Evolutionary conservation across 2,329 filamentous ascomycete species (phyloP).

Genomic region (Coniella vitis): DNA sequence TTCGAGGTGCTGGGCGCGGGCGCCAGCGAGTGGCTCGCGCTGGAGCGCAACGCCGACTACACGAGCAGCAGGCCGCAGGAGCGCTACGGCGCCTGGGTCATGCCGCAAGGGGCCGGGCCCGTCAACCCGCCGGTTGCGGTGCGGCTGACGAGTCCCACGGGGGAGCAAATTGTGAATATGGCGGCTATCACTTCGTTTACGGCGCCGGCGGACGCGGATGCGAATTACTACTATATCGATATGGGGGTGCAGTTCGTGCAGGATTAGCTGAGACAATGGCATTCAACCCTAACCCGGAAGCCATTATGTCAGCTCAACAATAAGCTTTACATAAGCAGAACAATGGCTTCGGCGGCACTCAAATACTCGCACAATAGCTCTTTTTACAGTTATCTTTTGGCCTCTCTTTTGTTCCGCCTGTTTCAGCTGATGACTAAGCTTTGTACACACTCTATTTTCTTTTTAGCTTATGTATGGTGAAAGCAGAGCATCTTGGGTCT

Average conservation of each 20-base stretch:
- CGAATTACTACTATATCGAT: conserved; percentile 1
- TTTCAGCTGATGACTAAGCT: too few species aligned
- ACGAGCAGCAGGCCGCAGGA: conserved; percentile 2
- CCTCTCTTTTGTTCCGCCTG: too few species aligned
- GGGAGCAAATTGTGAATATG: conserved; percentile 2
- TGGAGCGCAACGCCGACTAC: background rate
- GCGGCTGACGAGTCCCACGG: background rate
- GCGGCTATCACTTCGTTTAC: background rate
- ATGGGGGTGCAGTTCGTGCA: background rate
- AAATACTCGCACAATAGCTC: too few species aligned
- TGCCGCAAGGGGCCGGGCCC: background rate
- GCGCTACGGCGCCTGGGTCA: conserved; percentile 2
- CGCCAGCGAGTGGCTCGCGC: background rate
- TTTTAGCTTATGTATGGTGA: too few species aligned
- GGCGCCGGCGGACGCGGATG: background rate
- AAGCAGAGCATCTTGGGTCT: too few species aligned
- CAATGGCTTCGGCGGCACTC: too few species aligned
- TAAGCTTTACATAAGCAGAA: too few species aligned
- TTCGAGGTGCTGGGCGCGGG: background rate
- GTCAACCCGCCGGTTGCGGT: background rate
- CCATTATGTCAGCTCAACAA: too few species aligned
- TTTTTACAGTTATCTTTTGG: too few species aligned
- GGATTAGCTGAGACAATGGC: background rate
- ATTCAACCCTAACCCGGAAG: too few species aligned
- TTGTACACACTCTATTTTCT: too few species aligned